Evolutionary conservation across 1,139 yeast species (phyloP), one percentile per base, ranked within the genome.

Genomic region (Kazachstania sp.): DNA sequence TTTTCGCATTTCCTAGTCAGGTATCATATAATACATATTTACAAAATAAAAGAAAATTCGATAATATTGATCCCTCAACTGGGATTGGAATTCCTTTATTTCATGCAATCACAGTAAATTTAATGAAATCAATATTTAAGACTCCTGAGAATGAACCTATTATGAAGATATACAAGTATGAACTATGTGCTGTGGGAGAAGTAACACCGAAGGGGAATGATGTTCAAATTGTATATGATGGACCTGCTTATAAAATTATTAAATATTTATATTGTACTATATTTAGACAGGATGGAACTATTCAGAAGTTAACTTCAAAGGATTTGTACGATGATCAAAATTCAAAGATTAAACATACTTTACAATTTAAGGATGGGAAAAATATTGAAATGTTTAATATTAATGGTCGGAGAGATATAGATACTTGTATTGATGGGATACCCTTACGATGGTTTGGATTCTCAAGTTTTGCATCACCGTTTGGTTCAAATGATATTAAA

Each of bases 21-120:
- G 49, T 53, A 15, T 57, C 71, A 2, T 56, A 61, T 26, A 44
- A 51, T 13, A 36, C 45, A 9, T 69, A 54, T 48, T 53, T 61
- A 41, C 45, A 53, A 0, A 63, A 64, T 37, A 58, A 60, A 41
- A 54, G 67, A 37, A 57, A 56, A 28, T 49, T 60, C 26, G 61
- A 58, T n/a, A 46, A 46, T 2, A 32, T 53, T 5, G 52, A 51
- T 28, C 44, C 51, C 5, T 47, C 49, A 15, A 49, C 49, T 8
- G 59, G 58, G 18, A 54, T 67, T 3, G 71, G 68, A 0, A 49
- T 63, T 30, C 71, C 72, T 2, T 39, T 67, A 6, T 55, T 66
- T 31, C 71, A 68, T 45, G 60, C 63, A 1, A 50, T 59, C 2
- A 52, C 65, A 3, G 54, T 61, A 7, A 57, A 60, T 50, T 51